Percentiles rank a stretch among this genome's conserved stretches.
phyloP scores from a whole-genome alignment of 331 rosid species.

The Saraca asoca region DNA sequence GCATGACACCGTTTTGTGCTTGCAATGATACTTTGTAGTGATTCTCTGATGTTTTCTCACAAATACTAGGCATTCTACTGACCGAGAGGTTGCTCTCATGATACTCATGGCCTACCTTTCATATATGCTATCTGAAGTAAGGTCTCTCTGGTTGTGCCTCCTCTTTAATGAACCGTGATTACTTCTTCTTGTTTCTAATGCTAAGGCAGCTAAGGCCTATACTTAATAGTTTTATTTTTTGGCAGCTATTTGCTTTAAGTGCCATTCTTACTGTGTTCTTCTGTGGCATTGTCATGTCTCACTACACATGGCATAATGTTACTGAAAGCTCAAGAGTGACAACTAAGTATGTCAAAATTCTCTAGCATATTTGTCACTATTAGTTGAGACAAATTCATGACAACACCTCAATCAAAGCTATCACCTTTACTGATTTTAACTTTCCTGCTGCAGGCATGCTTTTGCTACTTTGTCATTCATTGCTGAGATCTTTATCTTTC shows the following conservation, averaged over 20 bases:
- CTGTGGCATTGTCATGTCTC: constrained; percentile 99
- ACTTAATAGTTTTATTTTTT: constrained; percentile 27
- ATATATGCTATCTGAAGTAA: constrained; percentile 88
- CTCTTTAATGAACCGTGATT: not conserved
- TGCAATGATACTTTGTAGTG: constrained; percentile 2
- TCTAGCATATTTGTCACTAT: constrained; percentile 16
- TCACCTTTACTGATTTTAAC: constrained; percentile 19
- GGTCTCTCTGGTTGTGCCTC: constrained; percentile 30
- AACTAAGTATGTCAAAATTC: constrained; percentile 67
- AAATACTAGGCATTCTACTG: constrained; percentile 77
- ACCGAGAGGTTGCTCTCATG: constrained; percentile 97
- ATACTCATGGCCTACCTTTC: constrained; percentile 97
- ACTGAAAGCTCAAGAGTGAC: constrained; percentile 95
- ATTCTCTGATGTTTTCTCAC: constrained; percentile 24
- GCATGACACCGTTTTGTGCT: not conserved
- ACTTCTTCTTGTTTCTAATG: not conserved
- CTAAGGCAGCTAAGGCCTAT: constrained; percentile 16
- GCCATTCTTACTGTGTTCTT: constrained; percentile 97
- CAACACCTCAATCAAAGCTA: not conserved
- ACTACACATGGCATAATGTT: constrained; percentile 97
- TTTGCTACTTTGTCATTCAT: constrained; percentile 89
- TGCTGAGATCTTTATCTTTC: constrained; percentile 91
- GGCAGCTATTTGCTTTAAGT: constrained; percentile 91
- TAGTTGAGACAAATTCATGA: constrained; percentile 17
- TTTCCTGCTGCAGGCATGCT: constrained; percentile 67